Conservation (phyloP, 352 stramenopile species). For the Globisporangium recalcitrans region DNA sequence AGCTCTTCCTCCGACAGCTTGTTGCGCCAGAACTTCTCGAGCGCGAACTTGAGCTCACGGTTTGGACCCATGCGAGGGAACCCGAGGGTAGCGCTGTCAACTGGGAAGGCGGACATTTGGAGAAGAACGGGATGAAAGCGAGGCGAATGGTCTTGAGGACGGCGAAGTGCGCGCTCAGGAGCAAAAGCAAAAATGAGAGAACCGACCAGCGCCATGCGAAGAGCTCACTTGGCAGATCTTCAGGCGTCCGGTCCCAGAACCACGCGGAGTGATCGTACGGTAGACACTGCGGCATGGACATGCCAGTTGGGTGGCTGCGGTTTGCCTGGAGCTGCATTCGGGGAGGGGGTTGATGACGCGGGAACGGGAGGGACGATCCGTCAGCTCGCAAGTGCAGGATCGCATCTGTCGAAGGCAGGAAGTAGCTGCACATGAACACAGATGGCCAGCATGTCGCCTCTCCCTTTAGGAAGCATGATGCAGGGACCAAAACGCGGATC, state of each 20-base stretch:
- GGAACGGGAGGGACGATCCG: neutral
- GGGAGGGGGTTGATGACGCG: neutral
- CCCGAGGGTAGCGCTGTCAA: constrained; percentile 80
- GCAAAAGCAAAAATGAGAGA: constrained; percentile 62
- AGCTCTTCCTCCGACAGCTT: constrained; percentile 81
- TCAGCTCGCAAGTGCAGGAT: neutral
- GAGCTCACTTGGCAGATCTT: too few species aligned
- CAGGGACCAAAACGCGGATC: neutral
- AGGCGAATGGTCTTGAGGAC: constrained; percentile 31
- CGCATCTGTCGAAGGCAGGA: neutral
- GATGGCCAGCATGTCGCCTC: neutral
- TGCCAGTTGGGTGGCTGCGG: constrained; percentile 6
- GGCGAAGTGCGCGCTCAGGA: constrained; percentile 21
- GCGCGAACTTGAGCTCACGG: constrained; percentile 91
- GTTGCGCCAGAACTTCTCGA: constrained; percentile 91
- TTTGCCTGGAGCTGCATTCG: neutral
- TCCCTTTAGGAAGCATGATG: neutral
- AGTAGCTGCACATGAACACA: too few species aligned
- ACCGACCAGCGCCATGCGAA: neutral
- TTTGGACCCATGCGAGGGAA: constrained; percentile 91
- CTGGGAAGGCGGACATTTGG: constrained; percentile 34
- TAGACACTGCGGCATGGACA: neutral
- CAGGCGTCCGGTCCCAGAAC: neutral
- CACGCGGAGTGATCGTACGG: neutral
- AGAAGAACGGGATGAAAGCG: constrained; percentile 6